A percentile compares a stretch with the other conserved stretches of the same genome.
These are phyloP conservation scores for Populus hybrid DNA, from an alignment of 441 rosid genomes.

Conservation along the genomic window DNA sequence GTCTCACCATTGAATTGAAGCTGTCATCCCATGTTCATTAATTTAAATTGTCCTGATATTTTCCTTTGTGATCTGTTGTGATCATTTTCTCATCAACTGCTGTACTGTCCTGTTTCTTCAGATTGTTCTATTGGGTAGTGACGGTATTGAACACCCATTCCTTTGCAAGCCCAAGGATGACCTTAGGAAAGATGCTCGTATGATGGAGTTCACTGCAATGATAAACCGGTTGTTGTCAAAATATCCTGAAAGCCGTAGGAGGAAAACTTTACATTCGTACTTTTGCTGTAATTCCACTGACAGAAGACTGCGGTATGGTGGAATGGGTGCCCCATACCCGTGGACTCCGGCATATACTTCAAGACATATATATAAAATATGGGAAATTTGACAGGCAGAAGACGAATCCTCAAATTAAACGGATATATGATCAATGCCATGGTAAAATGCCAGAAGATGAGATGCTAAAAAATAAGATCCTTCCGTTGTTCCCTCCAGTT, in stretches of 20 bases:
- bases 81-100: slow-evolving; percentile 13
- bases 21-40: background rate
- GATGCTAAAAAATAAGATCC: slow-evolving; percentile 90
- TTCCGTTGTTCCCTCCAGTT: slow-evolving; percentile 96
- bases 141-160: slow-evolving; percentile 91
- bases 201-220: slow-evolving; percentile 99
- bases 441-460: slow-evolving; percentile 84
- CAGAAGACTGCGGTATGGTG: slow-evolving; percentile 99
- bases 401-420: slow-evolving; percentile 89
- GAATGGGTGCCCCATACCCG: slow-evolving; percentile 99
- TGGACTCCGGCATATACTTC: slow-evolving; percentile 95
- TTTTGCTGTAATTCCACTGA: slow-evolving; percentile 95
- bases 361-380: slow-evolving; percentile 73
- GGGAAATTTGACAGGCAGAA: slow-evolving; percentile 94
- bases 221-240: slow-evolving; percentile 90
- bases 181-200: slow-evolving; percentile 98
- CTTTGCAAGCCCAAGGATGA: slow-evolving; percentile 99
- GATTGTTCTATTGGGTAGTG: slow-evolving; percentile 93
- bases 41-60: slow-evolving; percentile 1
- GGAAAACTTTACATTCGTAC: slow-evolving; percentile 96
- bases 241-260: slow-evolving; percentile 94
- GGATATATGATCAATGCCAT: slow-evolving; percentile 85
- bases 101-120: slow-evolving; percentile 25
- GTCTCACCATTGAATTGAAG: background rate
- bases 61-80: background rate